These are phyloP conservation scores for Silene noctiflora DNA, from an alignment of 179 eudicot genomes.

Conservation along the genomic window DNA sequence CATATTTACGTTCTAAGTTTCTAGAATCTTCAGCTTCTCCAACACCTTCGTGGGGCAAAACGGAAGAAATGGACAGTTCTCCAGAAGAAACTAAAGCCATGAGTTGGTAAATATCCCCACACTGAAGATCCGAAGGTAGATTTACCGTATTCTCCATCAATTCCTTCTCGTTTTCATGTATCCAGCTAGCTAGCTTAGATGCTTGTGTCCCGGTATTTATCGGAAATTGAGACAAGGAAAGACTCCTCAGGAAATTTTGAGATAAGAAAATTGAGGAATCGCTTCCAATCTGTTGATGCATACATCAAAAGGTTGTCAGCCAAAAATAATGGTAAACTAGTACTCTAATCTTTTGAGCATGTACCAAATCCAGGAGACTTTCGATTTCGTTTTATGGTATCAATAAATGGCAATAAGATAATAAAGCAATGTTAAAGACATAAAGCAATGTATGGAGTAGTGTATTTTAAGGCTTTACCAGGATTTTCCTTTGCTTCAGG, in stretches of 20 bases:
- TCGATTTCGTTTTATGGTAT: too few species aligned
- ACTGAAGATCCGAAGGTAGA: slow-evolving; percentile 70
- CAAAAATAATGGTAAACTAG: too few species aligned
- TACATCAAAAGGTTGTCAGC: neutral
- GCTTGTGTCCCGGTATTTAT: slow-evolving; percentile 74
- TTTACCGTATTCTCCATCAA: slow-evolving; percentile 54
- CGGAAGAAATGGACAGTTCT: slow-evolving; percentile 61
- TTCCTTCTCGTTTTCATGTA: slow-evolving; percentile 60
- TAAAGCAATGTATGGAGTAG: slow-evolving; percentile 1
- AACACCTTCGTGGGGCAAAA: slow-evolving; percentile 77
- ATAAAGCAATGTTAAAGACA: neutral
- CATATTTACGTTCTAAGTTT: slow-evolving; percentile 57
- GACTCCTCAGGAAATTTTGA: slow-evolving; percentile 59
- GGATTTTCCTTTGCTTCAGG: slow-evolving; percentile 72
- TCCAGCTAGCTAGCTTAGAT: slow-evolving; percentile 61
- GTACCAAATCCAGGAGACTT: too few species aligned
- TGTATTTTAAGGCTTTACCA: slow-evolving; percentile 47
- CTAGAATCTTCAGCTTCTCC: slow-evolving; percentile 85
- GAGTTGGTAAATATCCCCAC: slow-evolving; percentile 75
- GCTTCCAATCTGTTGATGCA: slow-evolving; percentile 60
- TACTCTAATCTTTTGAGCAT: too few species aligned
- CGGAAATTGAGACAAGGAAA: slow-evolving; percentile 69
- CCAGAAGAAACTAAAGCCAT: slow-evolving; percentile 66
- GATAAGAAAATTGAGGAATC: slow-evolving; percentile 70
- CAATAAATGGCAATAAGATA: too few species aligned